phyloP scores from a whole-genome alignment of 2,329 filamentous ascomycete species.

The Sclerotinia nivalis region DNA sequence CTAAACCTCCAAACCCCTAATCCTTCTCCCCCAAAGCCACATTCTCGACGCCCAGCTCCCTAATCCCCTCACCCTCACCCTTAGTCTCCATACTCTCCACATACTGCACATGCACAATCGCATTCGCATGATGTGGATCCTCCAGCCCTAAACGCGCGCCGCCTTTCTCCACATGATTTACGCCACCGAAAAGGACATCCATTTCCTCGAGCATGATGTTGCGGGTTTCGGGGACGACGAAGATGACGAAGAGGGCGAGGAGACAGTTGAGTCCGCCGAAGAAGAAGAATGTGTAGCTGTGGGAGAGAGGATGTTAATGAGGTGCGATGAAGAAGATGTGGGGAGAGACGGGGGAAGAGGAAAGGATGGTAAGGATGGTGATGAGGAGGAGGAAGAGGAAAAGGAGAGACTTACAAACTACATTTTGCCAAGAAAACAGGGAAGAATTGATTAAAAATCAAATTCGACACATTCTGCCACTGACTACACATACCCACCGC shows the following conservation, averaged over 20 bases:
- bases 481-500: slow-evolving; percentile 66
- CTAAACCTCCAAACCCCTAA: not conserved
- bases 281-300: slow-evolving; percentile 47
- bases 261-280: slow-evolving; percentile 53
- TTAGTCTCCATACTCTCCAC: not conserved
- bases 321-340: not conserved
- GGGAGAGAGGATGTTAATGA: slow-evolving; percentile 5
- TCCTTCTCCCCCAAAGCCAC: not conserved
- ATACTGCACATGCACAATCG: slow-evolving; percentile 29
- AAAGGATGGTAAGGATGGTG: not conserved
- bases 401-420: slow-evolving; percentile 41
- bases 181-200: slow-evolving; percentile 53
- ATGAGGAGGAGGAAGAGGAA: not conserved
- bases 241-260: slow-evolving; percentile 52
- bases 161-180: slow-evolving; percentile 40
- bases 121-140: slow-evolving; percentile 34
- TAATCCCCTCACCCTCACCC: not conserved
- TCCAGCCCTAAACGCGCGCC: slow-evolving; percentile 35
- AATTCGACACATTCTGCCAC: slow-evolving; percentile 64
- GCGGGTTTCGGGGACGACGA: slow-evolving; percentile 57
- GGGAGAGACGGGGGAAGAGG: not conserved
- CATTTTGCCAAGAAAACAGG: slow-evolving; percentile 63
- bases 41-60: not conserved
- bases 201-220: slow-evolving; percentile 56
- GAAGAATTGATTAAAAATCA: slow-evolving; percentile 70